A percentile compares a stretch with the other conserved stretches of the same genome.
phyloP scores from a whole-genome alignment of 192 early-diverging fungal genomes.

The Coemansia sp. region DNA sequence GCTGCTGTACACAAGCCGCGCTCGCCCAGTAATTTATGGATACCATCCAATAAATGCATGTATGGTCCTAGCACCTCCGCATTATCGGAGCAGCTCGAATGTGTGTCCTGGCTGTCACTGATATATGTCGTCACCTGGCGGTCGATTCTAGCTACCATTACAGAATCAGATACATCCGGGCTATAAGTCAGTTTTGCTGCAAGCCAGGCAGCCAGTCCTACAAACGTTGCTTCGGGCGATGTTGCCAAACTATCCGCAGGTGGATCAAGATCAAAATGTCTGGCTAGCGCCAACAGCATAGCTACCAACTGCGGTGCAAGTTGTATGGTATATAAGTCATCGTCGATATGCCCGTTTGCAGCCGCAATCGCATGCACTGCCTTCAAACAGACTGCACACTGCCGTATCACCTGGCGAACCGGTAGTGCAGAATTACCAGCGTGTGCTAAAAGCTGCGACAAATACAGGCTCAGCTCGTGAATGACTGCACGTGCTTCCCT shows the following conservation, averaged over 20 bases:
- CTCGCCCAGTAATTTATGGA: constrained; percentile 39
- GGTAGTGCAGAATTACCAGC: background rate
- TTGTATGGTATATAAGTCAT: background rate
- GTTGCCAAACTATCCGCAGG: constrained; percentile 8
- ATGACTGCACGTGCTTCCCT: constrained; percentile 14
- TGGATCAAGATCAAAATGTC: constrained; percentile 20
- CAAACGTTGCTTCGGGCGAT: constrained; percentile 20
- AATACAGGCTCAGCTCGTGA: constrained; percentile 31
- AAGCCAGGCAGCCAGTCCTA: constrained; percentile 32
- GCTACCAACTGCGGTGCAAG: constrained; percentile 19
- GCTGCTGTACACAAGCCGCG: constrained; percentile 42
- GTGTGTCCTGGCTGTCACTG: background rate
- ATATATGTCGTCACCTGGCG: too few relatives aligned
- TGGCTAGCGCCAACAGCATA: constrained; percentile 18
- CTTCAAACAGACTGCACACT: constrained; percentile 18
- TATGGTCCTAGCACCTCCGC: background rate
- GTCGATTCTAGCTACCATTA: too few relatives aligned
- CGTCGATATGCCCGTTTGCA: background rate
- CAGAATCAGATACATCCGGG: background rate
- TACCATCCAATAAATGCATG: constrained; percentile 9
- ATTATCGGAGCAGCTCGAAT: constrained; percentile 4
- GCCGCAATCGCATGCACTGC: constrained; percentile 6
- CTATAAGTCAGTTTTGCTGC: constrained; percentile 13
- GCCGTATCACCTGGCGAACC: constrained; percentile 2
- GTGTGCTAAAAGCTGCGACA: constrained; percentile 16